Evolutionary conservation across 306 rosid species (phyloP).

Genomic region (Dryas drummondii): DNA sequence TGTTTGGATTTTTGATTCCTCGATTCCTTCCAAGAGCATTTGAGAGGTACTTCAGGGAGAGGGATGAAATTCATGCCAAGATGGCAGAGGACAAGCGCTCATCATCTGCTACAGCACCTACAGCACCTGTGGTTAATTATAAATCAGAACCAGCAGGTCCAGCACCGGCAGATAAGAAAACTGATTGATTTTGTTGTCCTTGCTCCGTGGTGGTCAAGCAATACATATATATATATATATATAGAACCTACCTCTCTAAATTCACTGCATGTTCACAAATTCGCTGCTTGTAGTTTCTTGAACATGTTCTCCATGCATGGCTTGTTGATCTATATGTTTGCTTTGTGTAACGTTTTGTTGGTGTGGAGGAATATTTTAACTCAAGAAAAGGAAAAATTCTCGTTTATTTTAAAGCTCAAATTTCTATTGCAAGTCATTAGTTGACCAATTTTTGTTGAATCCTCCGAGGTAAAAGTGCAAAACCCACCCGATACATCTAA

Average conservation of each 20-base stretch:
- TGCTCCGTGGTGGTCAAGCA: not conserved
- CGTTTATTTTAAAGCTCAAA: too few relatives aligned
- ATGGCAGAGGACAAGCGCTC: constrained; percentile 56
- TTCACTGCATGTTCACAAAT: not conserved
- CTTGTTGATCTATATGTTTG: not conserved
- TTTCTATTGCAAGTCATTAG: too few relatives aligned
- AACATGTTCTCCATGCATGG: not conserved
- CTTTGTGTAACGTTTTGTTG: not conserved
- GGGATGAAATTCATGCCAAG: constrained; percentile 54
- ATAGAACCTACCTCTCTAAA: not conserved
- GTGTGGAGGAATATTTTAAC: not conserved
- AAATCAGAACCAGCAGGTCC: constrained; percentile 20
- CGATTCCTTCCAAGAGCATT: constrained; percentile 79
- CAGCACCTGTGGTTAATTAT: too few relatives aligned
- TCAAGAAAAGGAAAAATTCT: not conserved
- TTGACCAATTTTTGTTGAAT: too few relatives aligned
- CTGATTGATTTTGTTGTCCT: constrained; percentile 20
- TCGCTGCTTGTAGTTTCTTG: not conserved
- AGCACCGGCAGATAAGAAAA: constrained; percentile 26
- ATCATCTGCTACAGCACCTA: not conserved
- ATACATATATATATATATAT: not conserved
- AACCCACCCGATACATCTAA: too few relatives aligned
- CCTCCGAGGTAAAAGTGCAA: too few relatives aligned
- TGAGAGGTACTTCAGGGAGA: constrained; percentile 63
- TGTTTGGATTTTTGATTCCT: constrained; percentile 70